Evolutionary conservation across 805 yeast genomes (phyloP).

Genomic region (Wickerhamiella australiensis): DNA sequence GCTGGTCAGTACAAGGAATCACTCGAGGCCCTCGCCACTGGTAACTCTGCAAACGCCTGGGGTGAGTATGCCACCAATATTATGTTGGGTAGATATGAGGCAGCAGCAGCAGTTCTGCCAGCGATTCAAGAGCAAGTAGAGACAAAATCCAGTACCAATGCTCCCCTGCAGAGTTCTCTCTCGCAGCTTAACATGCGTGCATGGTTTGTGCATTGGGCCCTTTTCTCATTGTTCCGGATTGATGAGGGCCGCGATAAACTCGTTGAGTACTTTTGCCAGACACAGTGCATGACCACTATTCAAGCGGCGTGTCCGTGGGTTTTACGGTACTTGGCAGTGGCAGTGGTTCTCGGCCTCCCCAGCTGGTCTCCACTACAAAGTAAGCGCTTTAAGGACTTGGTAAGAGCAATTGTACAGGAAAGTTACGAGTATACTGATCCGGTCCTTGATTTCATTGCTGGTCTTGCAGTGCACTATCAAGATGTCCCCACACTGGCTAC

Average conservation of each 20-base stretch:
- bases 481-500: slow-evolving; percentile 44
- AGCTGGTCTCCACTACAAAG: slow-evolving; percentile 31
- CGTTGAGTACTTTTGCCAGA: slow-evolving; percentile 45
- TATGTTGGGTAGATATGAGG: slow-evolving; percentile 41
- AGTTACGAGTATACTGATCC: slow-evolving; percentile 56
- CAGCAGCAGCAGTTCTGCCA: slow-evolving; percentile 29
- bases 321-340: slow-evolving; percentile 49
- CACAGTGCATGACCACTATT: slow-evolving; percentile 51
- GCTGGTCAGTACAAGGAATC: slow-evolving; percentile 33
- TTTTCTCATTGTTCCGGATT: slow-evolving; percentile 48
- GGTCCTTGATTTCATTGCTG: slow-evolving; percentile 43
- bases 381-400: slow-evolving; percentile 45
- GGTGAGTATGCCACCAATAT: slow-evolving; percentile 55
- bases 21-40: slow-evolving; percentile 15
- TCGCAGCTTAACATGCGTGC: slow-evolving; percentile 50
- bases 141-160: slow-evolving; percentile 26
- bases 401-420: slow-evolving; percentile 48
- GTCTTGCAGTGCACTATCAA: slow-evolving; percentile 41
- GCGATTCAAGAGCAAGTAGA: slow-evolving; percentile 46
- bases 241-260: slow-evolving; percentile 42
- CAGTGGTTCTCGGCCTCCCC: slow-evolving; percentile 32
- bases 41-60: slow-evolving; percentile 31
- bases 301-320: slow-evolving; percentile 67
- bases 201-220: slow-evolving; percentile 59
- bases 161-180: slow-evolving; percentile 31